phyloP scores from a whole-genome alignment of 306 rosid species.

The Prunus davidiana region DNA sequence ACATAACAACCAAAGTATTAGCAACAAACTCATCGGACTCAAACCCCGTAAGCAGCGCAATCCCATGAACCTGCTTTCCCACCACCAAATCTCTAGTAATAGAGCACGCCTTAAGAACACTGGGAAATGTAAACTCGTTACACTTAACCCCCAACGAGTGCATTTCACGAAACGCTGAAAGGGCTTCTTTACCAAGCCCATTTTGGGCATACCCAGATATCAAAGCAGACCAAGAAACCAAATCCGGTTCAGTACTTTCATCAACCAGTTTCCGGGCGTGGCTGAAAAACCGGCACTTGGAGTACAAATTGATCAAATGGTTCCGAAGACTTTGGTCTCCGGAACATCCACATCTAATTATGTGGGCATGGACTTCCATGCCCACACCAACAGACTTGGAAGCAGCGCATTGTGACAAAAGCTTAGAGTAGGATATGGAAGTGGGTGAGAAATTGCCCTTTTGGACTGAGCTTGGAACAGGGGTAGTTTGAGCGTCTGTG shows the following conservation, averaged over 20 bases:
- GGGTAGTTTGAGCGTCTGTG: slow-evolving; percentile 15
- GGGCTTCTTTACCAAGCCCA: slow-evolving; percentile 59
- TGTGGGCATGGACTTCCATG: slow-evolving; percentile 63
- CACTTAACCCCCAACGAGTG: slow-evolving; percentile 48
- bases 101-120: slow-evolving; percentile 79
- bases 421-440: slow-evolving; percentile 37
- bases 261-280: slow-evolving; percentile 63
- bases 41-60: slow-evolving; percentile 59
- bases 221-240: slow-evolving; percentile 79
- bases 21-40: slow-evolving; percentile 73
- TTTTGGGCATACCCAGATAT: slow-evolving; percentile 74
- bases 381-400: slow-evolving; percentile 50
- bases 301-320: slow-evolving; percentile 43
- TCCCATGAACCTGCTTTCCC: slow-evolving; percentile 68
- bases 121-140: slow-evolving; percentile 70
- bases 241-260: slow-evolving; percentile 54
- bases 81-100: slow-evolving; percentile 42
- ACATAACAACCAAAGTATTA: slow-evolving; percentile 81
- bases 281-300: slow-evolving; percentile 45
- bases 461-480: slow-evolving; percentile 2
- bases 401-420: slow-evolving; percentile 53
- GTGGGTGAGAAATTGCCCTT: neutral
- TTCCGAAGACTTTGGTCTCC: slow-evolving; percentile 39
- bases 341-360: slow-evolving; percentile 58
- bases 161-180: slow-evolving; percentile 58